Evolutionary conservation across 345 rosid genomes (phyloP).

Genomic region (Noccaea caerulescens): DNA sequence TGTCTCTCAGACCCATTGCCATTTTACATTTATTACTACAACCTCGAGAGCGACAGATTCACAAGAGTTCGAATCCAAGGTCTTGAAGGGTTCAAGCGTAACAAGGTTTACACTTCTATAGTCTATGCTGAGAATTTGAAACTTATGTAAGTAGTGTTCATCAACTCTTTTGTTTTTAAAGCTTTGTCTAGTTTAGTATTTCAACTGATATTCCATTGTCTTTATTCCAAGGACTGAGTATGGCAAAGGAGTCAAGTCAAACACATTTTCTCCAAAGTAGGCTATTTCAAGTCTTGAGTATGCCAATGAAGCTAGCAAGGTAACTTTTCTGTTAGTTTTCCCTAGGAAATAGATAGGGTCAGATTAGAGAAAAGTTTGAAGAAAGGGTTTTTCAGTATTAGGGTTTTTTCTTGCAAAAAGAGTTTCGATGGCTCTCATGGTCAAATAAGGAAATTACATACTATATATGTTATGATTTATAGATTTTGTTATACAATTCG

Average conservation of each 20-base stretch:
- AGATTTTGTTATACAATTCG: no score
- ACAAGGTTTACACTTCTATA: neutral
- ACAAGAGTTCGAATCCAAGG: neutral
- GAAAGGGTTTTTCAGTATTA: no score
- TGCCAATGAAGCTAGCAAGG: neutral
- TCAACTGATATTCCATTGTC: neutral
- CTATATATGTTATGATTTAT: no score
- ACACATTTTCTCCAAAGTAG: no score
- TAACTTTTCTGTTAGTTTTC: no score
- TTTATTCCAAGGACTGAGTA: neutral
- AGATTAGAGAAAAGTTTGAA: no score
- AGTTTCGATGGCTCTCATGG: no score
- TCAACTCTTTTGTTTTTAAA: neutral
- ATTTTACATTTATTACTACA: neutral
- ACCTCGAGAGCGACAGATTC: neutral
- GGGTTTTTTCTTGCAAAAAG: no score
- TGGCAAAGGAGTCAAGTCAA: neutral
- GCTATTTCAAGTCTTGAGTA: neutral
- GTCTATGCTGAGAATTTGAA: neutral
- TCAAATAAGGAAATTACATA: no score
- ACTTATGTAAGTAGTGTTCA: neutral
- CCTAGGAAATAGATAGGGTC: no score
- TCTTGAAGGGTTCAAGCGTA: neutral
- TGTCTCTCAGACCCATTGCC: neutral
- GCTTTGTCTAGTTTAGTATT: neutral